These are phyloP conservation scores for Peltaster fructicola DNA, from an alignment of 2,329 filamentous ascomycete genomes.

Conservation along the genomic window DNA sequence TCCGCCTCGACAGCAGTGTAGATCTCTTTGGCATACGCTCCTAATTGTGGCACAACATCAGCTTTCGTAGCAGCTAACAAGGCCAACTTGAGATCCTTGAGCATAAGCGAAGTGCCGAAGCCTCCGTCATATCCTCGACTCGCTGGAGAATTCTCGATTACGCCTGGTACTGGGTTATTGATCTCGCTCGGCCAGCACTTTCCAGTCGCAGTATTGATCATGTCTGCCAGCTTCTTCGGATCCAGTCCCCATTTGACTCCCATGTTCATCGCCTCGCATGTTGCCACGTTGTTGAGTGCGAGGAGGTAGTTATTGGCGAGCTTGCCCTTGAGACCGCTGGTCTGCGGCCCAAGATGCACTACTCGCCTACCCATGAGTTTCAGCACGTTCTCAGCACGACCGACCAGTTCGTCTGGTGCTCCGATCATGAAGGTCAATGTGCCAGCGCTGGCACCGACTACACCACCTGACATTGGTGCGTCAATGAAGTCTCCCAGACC, in stretches of 20 bases:
- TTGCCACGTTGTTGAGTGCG: constrained; percentile 74
- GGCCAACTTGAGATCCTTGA: constrained; percentile 32
- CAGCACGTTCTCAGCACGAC: constrained; percentile 50
- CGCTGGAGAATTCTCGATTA: constrained; percentile 59
- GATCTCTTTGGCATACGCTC: constrained; percentile 26
- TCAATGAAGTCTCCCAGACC: constrained; percentile 69
- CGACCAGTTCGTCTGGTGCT: constrained; percentile 40
- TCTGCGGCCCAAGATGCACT: constrained; percentile 70
- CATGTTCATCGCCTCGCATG: constrained; percentile 49
- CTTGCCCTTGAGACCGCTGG: constrained; percentile 76
- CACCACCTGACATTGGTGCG: constrained; percentile 91
- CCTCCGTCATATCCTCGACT: constrained; percentile 47
- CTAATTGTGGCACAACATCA: constrained; percentile 27
- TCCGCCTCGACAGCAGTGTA: constrained; percentile 28
- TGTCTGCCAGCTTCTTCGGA: constrained; percentile 51
- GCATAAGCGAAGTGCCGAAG: constrained; percentile 32
- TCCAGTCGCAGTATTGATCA: constrained; percentile 92
- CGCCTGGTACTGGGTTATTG: constrained; percentile 85
- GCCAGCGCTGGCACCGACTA: constrained; percentile 74
- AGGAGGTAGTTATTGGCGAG: constrained; percentile 95
- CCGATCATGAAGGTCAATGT: constrained; percentile 96
- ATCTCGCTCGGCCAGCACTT: constrained; percentile 89
- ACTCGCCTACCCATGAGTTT: constrained; percentile 72
- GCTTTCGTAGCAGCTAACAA: constrained; percentile 28
- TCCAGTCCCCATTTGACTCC: constrained; percentile 46